Evolutionary conservation across 129 eudicot genomes (phyloP).

Genomic region (Kitagawia praeruptora): DNA sequence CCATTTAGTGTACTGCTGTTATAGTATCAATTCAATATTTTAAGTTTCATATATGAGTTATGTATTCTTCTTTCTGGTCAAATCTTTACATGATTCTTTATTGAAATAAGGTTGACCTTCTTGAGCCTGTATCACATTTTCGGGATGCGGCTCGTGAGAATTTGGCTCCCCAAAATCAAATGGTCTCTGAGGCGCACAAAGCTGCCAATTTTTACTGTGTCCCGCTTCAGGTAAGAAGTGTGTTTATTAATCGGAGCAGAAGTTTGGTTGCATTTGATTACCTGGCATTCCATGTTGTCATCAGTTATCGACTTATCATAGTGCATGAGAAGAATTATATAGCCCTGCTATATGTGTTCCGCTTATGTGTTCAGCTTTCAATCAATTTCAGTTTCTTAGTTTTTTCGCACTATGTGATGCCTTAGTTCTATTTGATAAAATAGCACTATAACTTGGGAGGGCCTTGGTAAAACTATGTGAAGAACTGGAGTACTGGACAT

Average conservation of each 20-base stretch:
- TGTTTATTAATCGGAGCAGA: background rate
- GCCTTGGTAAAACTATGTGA: background rate
- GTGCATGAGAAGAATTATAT: background rate
- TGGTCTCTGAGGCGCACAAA: conserved; percentile 51
- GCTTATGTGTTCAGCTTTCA: too few species aligned
- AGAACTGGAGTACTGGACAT: background rate
- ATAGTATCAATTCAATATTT: background rate
- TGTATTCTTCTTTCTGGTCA: background rate
- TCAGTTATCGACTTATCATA: background rate
- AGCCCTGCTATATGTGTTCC: background rate
- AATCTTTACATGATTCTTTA: background rate
- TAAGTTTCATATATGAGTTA: background rate
- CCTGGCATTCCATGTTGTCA: background rate
- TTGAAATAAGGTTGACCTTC: conserved; percentile 78
- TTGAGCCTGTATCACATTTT: conserved; percentile 96
- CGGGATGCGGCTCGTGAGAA: conserved; percentile 69
- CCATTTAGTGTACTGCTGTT: background rate
- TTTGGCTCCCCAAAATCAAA: conserved; percentile 56
- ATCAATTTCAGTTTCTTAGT: background rate
- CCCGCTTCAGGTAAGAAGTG: conserved; percentile 67
- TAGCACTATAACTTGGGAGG: background rate
- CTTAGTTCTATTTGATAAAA: background rate
- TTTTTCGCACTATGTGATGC: background rate
- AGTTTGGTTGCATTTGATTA: background rate
- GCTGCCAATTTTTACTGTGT: conserved; percentile 77